phyloP scores from a whole-genome alignment of 2,329 filamentous ascomycete species.

The Apiospora malaysiana region DNA sequence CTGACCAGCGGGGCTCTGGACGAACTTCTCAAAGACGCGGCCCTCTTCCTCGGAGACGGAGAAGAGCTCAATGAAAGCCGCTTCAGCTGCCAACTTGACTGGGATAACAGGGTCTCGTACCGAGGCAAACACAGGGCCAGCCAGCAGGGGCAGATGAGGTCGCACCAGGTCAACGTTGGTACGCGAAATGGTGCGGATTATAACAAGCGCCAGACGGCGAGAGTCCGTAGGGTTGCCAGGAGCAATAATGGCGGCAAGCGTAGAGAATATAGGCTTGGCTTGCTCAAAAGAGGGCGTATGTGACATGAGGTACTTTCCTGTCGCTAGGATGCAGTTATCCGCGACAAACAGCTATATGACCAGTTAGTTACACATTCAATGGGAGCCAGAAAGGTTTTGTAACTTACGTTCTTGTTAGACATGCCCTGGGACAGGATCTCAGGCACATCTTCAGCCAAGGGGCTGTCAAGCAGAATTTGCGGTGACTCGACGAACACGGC shows the following conservation, averaged over 20 bases:
- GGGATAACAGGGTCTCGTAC: conserved; percentile 93
- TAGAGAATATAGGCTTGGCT: conserved; percentile 80
- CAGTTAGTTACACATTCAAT: conserved; percentile 30
- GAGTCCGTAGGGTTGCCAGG: conserved; percentile 83
- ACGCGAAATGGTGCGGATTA: conserved; percentile 84
- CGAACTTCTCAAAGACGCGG: conserved; percentile 89
- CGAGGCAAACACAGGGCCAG: conserved; percentile 83
- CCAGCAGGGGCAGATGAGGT: conserved; percentile 81
- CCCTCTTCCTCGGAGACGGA: conserved; percentile 86
- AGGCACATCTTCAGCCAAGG: conserved; percentile 75
- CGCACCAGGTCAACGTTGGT: conserved; percentile 80
- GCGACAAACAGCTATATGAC: conserved; percentile 73
- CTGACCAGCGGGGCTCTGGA: conserved; percentile 68
- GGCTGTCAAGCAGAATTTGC: conserved; percentile 67
- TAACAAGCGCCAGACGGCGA: conserved; percentile 83
- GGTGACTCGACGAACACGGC: conserved; percentile 85
- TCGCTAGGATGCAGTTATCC: conserved; percentile 86
- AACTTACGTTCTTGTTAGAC: conserved; percentile 73
- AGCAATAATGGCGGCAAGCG: conserved; percentile 75
- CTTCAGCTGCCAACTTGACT: conserved; percentile 93
- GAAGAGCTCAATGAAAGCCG: conserved; percentile 91
- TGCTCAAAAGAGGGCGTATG: conserved; percentile 73
- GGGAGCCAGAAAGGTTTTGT: conserved; percentile 25
- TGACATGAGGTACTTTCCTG: conserved; percentile 86
- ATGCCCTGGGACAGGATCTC: conserved; percentile 83